Evolutionary conservation across 305 asterid genomes (phyloP).

Genomic region (Fraxinus nigra): DNA sequence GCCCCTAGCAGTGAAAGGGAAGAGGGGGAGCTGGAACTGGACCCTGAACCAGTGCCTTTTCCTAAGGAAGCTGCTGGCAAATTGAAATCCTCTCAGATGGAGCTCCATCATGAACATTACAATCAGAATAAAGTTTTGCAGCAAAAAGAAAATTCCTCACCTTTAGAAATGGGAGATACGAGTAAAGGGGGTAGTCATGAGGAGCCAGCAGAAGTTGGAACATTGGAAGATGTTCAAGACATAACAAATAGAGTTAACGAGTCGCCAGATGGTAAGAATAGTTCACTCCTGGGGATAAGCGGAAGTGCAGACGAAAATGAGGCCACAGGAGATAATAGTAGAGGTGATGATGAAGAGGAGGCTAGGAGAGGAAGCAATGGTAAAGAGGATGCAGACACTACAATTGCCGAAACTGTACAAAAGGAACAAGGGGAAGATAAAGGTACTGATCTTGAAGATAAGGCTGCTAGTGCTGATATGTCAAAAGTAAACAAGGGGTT

Average conservation of each 20-base stretch:
- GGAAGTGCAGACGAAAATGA: slow-evolving; percentile 35
- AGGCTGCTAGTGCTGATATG: slow-evolving; percentile 33
- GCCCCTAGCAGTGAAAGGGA: slow-evolving; percentile 79
- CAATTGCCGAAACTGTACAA: slow-evolving; percentile 35
- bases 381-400: slow-evolving; percentile 40
- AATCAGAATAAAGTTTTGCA: slow-evolving; percentile 27
- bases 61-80: slow-evolving; percentile 41
- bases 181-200: slow-evolving; percentile 33
- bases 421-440: slow-evolving; percentile 42
- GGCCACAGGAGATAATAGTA: slow-evolving; percentile 32
- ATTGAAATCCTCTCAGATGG: slow-evolving; percentile 34
- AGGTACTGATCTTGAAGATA: slow-evolving; percentile 31
- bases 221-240: slow-evolving; percentile 38
- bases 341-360: slow-evolving; percentile 30
- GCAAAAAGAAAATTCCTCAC: slow-evolving; percentile 28
- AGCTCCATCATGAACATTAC: slow-evolving; percentile 26
- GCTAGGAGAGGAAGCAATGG: slow-evolving; percentile 31
- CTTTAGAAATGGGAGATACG: slow-evolving; percentile 33
- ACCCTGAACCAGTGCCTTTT: slow-evolving; percentile 49
- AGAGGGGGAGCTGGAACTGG: slow-evolving; percentile 96
- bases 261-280: slow-evolving; percentile 34
- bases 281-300: slow-evolving; percentile 29
- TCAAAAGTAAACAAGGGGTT: slow-evolving; percentile 28
- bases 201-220: slow-evolving; percentile 42
- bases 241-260: slow-evolving; percentile 30